A percentile compares a stretch with the other conserved stretches of the same genome.
phyloP scores from a whole-genome alignment of 2,329 filamentous ascomycete species.

The Ascochyta pisi region DNA sequence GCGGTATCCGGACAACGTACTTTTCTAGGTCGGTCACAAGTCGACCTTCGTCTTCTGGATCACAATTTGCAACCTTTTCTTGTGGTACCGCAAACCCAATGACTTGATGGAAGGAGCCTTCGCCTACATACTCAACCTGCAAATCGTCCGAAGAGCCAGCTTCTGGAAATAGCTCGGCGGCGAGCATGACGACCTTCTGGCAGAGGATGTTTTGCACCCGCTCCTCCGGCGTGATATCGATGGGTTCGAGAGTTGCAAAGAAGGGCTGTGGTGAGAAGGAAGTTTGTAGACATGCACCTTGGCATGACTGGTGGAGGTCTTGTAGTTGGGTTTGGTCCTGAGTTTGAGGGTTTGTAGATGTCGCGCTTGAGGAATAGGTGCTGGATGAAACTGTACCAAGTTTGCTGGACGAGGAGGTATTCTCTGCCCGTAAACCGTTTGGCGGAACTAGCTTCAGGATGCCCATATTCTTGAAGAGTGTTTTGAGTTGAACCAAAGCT shows the following conservation, averaged over 20 bases:
- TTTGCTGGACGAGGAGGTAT: neutral
- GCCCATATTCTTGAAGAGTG: neutral
- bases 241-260: neutral
- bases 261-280: neutral
- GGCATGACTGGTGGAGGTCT: neutral
- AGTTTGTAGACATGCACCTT: neutral
- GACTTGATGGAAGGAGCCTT: neutral
- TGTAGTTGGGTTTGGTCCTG: neutral
- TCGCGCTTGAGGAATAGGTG: neutral
- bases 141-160: neutral
- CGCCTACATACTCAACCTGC: neutral
- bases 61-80: neutral
- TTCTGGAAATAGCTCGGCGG: neutral
- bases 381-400: neutral
- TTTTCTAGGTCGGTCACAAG: neutral
- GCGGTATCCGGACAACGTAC: neutral
- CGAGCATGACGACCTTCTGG: neutral
- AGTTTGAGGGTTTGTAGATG: neutral
- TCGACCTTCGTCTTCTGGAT: neutral
- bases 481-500: neutral
- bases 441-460: neutral
- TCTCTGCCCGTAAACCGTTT: neutral
- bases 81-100: neutral
- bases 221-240: neutral
- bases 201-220: neutral